Base-by-base conservation (phyloP, 1,284 basidiomycete genomes). In the Grifola frondosa region DNA sequence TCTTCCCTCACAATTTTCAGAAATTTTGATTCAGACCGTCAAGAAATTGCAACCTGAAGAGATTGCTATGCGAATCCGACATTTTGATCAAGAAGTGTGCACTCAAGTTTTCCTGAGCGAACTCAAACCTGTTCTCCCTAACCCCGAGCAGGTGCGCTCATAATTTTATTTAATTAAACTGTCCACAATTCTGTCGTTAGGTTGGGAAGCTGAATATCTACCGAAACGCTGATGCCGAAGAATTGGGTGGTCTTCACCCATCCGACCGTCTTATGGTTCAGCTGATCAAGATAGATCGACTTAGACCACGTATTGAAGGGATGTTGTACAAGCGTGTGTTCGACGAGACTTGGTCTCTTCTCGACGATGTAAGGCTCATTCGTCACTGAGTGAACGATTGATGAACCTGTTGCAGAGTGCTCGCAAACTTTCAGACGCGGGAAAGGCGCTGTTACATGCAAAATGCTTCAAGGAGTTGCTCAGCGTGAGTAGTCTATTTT, bases 201-300 rank as follows among this genome's bases (percentile, higher is more conserved):
- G 81, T 93, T 46, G 92, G 92, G 32, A 92, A 96, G 67, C 80
- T 97, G 34, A 92, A 93, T 58, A 81, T 92, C 1, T 96, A 99
- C 64, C 80, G 87, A 40, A 93, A 91, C 58, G 80, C 91, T 6
- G 84, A 87, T 44, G 79, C 85, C n/a, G 89, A 89, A 56, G 94
- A 97, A 60, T 78, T 99, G 15, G 84, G 84, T 29, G 79, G 83
- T 33, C 73, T 99, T 22, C 96, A 98, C 68, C 88, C 91, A 3
- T 90, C 97, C 7, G 96, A 99, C 69, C 83, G 97, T 19, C 78
- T 99, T 31, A 95, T 99, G 84, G 94, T 99, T 28, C 88, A 97
- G 55, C 75, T 98, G 30, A 97, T 99, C 62, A 93, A 97, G 61
- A 94, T 98, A 31, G 85, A 97, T 32, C 88, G 94, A 39, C 75